Percentiles rank a stretch among this genome's conserved stretches.
Evolutionary conservation across 345 rosid genomes (phyloP).

Genomic region (Arabidopsis arenosa): DNA sequence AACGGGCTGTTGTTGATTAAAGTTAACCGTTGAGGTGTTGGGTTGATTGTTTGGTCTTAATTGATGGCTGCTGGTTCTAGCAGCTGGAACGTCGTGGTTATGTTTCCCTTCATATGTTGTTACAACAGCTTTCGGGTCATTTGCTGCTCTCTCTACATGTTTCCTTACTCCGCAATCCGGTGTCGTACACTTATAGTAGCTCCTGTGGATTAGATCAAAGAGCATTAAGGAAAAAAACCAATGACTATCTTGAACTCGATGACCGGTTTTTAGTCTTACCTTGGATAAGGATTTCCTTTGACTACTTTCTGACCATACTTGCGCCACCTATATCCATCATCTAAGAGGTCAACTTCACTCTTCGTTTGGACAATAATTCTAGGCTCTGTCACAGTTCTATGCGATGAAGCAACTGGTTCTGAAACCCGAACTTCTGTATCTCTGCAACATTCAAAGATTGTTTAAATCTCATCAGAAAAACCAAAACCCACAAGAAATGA

Average conservation of each 20-base stretch:
- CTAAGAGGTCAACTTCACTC: slow-evolving; percentile 94
- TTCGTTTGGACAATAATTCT: slow-evolving; percentile 87
- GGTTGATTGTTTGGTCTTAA: slow-evolving; percentile 46
- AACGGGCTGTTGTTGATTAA: slow-evolving; percentile 55
- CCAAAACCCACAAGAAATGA: neutral
- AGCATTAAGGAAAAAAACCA: neutral
- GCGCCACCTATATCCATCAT: slow-evolving; percentile 94
- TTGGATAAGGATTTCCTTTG: slow-evolving; percentile 90
- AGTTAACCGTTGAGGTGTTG: slow-evolving; percentile 36
- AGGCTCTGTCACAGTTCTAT: slow-evolving; percentile 74
- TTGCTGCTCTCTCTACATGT: slow-evolving; percentile 91
- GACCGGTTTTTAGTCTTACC: slow-evolving; percentile 46
- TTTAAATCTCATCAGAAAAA: slow-evolving; percentile 8
- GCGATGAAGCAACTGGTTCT: slow-evolving; percentile 59
- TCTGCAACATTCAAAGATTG: slow-evolving; percentile 52
- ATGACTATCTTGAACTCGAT: neutral
- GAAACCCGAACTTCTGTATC: slow-evolving; percentile 52
- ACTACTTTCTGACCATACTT: slow-evolving; percentile 97
- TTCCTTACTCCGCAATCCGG: slow-evolving; percentile 81
- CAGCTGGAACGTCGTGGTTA: slow-evolving; percentile 81
- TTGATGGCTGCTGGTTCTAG: slow-evolving; percentile 61
- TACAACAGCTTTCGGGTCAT: slow-evolving; percentile 87
- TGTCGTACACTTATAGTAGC: slow-evolving; percentile 92
- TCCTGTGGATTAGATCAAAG: slow-evolving; percentile 53
- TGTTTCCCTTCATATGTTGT: slow-evolving; percentile 95